Base-by-base conservation (phyloP, 2,329 filamentous ascomycete genomes). In the Aphanoascus verrucosus region DNA sequence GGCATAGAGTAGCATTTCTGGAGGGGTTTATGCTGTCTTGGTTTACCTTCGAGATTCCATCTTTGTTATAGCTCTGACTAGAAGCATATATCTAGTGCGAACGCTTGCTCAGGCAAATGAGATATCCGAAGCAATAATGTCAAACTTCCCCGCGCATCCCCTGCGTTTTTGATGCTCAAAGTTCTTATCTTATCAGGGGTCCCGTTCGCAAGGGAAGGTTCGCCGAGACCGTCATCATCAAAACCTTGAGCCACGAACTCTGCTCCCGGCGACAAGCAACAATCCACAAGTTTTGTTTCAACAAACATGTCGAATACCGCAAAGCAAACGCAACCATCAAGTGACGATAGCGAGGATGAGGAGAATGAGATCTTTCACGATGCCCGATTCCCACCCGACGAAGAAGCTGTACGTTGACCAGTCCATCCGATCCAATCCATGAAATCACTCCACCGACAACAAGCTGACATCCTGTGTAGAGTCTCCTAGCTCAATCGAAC, bases 401-500 rank as follows among this genome's bases (percentile, higher is more conserved):
- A 76, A 65, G 74, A 76, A 69, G 65, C 68, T 55, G 71, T 73
- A 59, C 63, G 70, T 61, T 40, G 12, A 17, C 31, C 40, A 42
- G n/a, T 40, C 44, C 46, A 50, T 55, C 52, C 31, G 15, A 47
- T 46, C 44, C 44, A 32, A 28, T 3, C 23, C 23, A 17, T 46
- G 43, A 41, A 54, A 28, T n/a, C 14, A 11, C 17, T 5, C 7
- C 48, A 55, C 28, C 57, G 28, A 53, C 28, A 9, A 2, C 28
- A 17, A 23, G 34, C n/a, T 7, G 11, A 3, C 37, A 23, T 20
- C 14, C 12, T 11, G 2, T 35, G 11, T 44, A 87, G 83, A 71
- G 74, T 37, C 80, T 95, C 14, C 68, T 94, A 17, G 67, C 74
- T 28, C 81, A 91, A 68, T 88, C 88, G 2, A 83, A 85, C 61